Percentiles rank a stretch among this genome's conserved stretches.
Conservation (phyloP, 2,329 filamentous ascomycete genomes). For the Exserohilum turcica region DNA sequence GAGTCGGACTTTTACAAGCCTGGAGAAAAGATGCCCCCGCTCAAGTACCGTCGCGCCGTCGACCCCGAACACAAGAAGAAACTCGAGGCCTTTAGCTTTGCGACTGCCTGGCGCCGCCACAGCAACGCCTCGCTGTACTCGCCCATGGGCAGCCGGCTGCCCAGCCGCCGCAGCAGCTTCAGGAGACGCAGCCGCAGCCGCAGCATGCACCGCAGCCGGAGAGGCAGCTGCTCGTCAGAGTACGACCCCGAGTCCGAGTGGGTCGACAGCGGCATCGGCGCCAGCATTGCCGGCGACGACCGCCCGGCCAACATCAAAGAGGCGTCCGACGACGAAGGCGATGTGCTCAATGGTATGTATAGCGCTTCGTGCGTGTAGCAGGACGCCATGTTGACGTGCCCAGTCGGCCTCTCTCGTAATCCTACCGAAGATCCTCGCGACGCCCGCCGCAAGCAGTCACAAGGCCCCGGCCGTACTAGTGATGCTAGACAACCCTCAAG, state of each 20-base stretch:
- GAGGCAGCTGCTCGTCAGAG: conserved; percentile 44
- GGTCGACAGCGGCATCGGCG: conserved; percentile 45
- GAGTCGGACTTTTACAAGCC: conserved; percentile 57
- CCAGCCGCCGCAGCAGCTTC: conserved; percentile 48
- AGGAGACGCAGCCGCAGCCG: conserved; percentile 39
- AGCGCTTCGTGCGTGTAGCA: conserved; percentile 1
- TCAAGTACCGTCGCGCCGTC: conserved; percentile 57
- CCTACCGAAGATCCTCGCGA: conserved; percentile 42
- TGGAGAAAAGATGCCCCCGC: conserved; percentile 57
- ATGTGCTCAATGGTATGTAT: conserved; percentile 53
- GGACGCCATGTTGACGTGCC: conserved; percentile 22
- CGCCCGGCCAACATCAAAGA: conserved; percentile 46
- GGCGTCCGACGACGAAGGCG: conserved; percentile 53
- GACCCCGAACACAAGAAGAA: conserved; percentile 57
- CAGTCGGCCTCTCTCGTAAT: conserved; percentile 45
- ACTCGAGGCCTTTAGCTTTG: conserved; percentile 55
- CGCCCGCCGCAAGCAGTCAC: conserved; percentile 30
- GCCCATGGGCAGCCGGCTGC: conserved; percentile 56
- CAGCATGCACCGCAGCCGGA: conserved; percentile 36
- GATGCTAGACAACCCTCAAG: conserved; percentile 30
- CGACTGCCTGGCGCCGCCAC: conserved; percentile 53
- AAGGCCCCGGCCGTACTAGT: conserved; percentile 36
- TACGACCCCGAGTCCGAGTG: conserved; percentile 47
- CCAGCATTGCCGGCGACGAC: conserved; percentile 40
- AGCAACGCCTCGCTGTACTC: conserved; percentile 54